Percentiles rank a stretch among this genome's conserved stretches.
These are phyloP conservation scores for Allantophomopsis lycopodina DNA, from an alignment of 2,329 filamentous ascomycete species.

Conservation along the genomic window DNA sequence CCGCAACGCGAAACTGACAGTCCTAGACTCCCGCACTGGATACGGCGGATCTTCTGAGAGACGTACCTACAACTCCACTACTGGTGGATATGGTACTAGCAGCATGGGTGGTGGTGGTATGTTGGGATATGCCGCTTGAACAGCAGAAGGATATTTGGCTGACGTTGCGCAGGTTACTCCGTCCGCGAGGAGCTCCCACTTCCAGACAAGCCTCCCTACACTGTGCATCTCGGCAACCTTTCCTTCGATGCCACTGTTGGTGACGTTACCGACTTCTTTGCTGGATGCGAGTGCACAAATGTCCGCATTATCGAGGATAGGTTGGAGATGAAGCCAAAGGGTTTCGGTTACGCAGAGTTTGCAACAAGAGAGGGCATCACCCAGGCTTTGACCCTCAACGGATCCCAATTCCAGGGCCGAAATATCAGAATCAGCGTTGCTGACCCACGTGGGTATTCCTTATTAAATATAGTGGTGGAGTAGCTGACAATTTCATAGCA, in stretches of 20 bases:
- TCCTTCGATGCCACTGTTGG: constrained; percentile 84
- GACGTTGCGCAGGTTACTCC: constrained; percentile 34
- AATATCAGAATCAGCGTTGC: constrained; percentile 90
- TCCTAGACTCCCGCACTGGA: constrained; percentile 18
- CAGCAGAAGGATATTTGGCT: background rate
- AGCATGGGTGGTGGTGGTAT: constrained; percentile 18
- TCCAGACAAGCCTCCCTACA: constrained; percentile 86
- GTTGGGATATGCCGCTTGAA: constrained; percentile 2
- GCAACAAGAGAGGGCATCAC: constrained; percentile 76
- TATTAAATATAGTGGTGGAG: background rate
- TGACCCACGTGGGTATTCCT: constrained; percentile 70
- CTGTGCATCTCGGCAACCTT: constrained; percentile 90
- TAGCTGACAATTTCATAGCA: constrained; percentile 33
- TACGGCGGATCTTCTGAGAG: constrained; percentile 14
- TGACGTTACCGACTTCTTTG: constrained; percentile 77
- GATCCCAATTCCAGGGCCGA: constrained; percentile 72
- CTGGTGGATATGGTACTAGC: constrained; percentile 16
- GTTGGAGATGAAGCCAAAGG: constrained; percentile 85
- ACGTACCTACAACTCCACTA: constrained; percentile 17
- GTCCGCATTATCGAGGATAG: constrained; percentile 97
- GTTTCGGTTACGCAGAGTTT: constrained; percentile 97
- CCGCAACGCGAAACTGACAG: constrained; percentile 2
- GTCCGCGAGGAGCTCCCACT: constrained; percentile 69
- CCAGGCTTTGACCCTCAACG: constrained; percentile 75
- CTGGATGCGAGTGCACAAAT: constrained; percentile 71